phyloP scores from a whole-genome alignment of 495 filamentous ascomycete genomes.

The Massariosphaeria phaeospora region DNA sequence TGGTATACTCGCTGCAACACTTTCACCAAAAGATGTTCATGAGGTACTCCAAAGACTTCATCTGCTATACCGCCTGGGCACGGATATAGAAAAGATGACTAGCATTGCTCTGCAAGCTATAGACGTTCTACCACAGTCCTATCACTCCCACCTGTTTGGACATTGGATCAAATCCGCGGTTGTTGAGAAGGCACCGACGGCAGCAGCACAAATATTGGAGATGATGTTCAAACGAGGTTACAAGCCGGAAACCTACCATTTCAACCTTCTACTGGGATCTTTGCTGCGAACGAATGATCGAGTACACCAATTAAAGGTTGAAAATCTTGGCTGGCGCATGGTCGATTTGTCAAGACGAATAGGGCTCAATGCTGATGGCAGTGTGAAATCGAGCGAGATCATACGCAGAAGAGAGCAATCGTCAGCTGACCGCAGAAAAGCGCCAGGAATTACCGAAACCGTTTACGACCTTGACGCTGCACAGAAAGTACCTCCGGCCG shows the following conservation, averaged over 20 bases:
- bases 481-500: conserved; percentile 18
- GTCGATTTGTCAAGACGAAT: conserved; percentile 2
- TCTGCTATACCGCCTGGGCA: conserved; percentile 23
- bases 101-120: conserved; percentile 18
- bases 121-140: conserved; percentile 11
- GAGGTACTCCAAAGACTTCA: conserved; percentile 11
- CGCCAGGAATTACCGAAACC: background rate
- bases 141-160: conserved; percentile 21
- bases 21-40: background rate
- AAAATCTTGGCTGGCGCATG: conserved; percentile 29
- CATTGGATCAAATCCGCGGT: conserved; percentile 24
- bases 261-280: conserved; percentile 25
- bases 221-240: conserved; percentile 27
- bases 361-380: too few species aligned
- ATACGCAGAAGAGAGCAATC: background rate
- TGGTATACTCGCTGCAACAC: conserved; percentile 3
- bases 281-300: conserved; percentile 11
- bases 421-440: background rate
- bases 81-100: conserved; percentile 17
- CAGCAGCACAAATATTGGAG: conserved; percentile 23
- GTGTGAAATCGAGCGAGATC: background rate
- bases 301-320: conserved; percentile 15
- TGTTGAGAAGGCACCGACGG: conserved; percentile 7
- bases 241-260: conserved; percentile 22
- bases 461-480: background rate